Evolutionary conservation across 805 yeast genomes (phyloP), one percentile per base, ranked within the genome.

Genomic region (Wickerhamomyces sydowiorum): DNA sequence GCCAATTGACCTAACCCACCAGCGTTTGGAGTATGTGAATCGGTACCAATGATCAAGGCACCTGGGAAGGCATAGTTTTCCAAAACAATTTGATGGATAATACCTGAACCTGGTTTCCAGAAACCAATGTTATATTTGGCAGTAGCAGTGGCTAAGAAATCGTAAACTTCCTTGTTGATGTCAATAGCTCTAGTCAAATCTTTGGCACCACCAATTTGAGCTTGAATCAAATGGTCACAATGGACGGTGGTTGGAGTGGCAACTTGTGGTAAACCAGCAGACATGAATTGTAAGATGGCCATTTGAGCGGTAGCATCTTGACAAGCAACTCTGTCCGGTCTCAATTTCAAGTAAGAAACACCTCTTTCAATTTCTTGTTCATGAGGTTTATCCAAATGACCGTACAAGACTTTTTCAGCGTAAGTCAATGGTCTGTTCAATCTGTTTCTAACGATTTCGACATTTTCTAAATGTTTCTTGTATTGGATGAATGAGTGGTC

Each of bases 41-140:
- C 97, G 44, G 97, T 90, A 75, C 97, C 97, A 54, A 90, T 80
- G 75, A 90, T 83, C 73, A 90, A 77, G 52, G 91, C 87, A 72
- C 98, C 98, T 66, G 98, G 98, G 80, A 86, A 87, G 47, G 96
- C 93, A 69, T 86, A 90, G 76, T 90, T 91, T 74, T 90, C 98
- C 61, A 90, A 75, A 38, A 90, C 95, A 54, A 90, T 91, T 74
- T 90, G 98, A 72, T 90, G 98, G 60, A 90, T 90, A 59, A 90
- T 90, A 76, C 98, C 98, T n/a, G 96, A 89, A 61, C 97, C 97
- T 57, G 97, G 96, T 63, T 90, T 90, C 98, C 98, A 90, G 80
- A 90, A 90, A 67, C 95, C 96, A 66, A 90, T 85, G 73, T 91
- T 89, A 73, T 90, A 90, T 73, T 89, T 90, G 57, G 91, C 89